Conservation (phyloP, 768 basidiomycete species). For the Leccinum obscurum region DNA sequence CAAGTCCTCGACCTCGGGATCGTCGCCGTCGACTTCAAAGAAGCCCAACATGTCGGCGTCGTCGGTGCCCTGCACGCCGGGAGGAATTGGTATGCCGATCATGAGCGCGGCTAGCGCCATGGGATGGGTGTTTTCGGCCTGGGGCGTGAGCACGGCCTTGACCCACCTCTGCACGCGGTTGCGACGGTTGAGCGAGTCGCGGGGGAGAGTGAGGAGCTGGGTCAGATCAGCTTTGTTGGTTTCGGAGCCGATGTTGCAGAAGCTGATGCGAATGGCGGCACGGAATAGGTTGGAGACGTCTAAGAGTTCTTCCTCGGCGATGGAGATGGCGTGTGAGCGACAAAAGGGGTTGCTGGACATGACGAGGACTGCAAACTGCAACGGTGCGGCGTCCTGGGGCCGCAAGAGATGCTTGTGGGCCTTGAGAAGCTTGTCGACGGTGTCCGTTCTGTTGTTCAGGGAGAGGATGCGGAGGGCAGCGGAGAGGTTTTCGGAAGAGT, state of each 20-base stretch:
- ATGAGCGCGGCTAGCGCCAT: conserved; percentile 68
- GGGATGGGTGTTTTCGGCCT: conserved; percentile 40
- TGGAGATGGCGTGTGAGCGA: conserved; percentile 36
- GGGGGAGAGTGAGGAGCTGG: conserved; percentile 46
- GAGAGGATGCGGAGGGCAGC: conserved; percentile 57
- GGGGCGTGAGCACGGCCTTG: conserved; percentile 45
- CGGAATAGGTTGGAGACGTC: conserved; percentile 46
- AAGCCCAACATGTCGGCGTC: conserved; percentile 50
- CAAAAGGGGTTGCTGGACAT: conserved; percentile 34
- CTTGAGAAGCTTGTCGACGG: conserved; percentile 44
- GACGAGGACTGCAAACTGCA: conserved; percentile 46
- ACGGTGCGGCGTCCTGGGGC: conserved; percentile 48
- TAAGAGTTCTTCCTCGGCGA: conserved; percentile 54
- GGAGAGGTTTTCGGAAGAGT: conserved; percentile 51
- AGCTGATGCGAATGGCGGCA: conserved; percentile 44
- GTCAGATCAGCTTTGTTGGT: conserved; percentile 41
- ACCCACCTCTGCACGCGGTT: conserved; percentile 55
- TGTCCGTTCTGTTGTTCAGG: conserved; percentile 33
- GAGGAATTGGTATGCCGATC: conserved; percentile 50
- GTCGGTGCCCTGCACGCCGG: conserved; percentile 39
- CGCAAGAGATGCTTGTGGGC: conserved; percentile 57
- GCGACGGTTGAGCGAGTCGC: conserved; percentile 40
- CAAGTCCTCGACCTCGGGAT: conserved; percentile 60
- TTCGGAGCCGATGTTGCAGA: conserved; percentile 47
- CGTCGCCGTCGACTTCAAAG: conserved; percentile 50